Percentiles rank a stretch among this genome's conserved stretches.
These are phyloP conservation scores for Phytophthora melonis DNA, from an alignment of 352 stramenopile genomes.

Conservation along the genomic window DNA sequence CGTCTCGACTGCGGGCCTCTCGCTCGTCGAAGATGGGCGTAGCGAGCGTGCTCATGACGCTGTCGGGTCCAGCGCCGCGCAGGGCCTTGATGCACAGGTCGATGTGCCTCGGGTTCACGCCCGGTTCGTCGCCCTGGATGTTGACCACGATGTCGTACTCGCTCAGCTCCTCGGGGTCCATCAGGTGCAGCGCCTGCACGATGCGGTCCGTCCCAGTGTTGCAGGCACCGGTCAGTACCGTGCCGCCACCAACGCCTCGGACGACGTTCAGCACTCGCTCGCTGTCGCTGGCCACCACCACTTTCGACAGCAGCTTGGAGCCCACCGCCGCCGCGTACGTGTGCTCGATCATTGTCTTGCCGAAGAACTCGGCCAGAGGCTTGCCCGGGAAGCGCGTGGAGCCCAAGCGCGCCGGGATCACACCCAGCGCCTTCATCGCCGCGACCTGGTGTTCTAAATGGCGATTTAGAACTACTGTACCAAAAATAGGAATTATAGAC, in stretches of 20 bases:
- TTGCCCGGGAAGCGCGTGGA: slow-evolving; percentile 85
- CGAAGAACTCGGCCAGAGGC: slow-evolving; percentile 81
- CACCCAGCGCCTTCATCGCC: slow-evolving; percentile 70
- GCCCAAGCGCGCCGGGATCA: slow-evolving; percentile 80
- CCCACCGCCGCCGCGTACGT: slow-evolving; percentile 70
- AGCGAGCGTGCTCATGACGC: slow-evolving; percentile 83
- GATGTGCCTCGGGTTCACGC: slow-evolving; percentile 82
- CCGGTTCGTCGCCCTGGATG: slow-evolving; percentile 86
- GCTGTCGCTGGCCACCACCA: slow-evolving; percentile 87
- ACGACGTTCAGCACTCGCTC: slow-evolving; percentile 62
- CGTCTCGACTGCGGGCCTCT: slow-evolving; percentile 64
- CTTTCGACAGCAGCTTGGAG: slow-evolving; percentile 64
- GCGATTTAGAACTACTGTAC: background rate
- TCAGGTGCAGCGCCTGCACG: slow-evolving; percentile 61
- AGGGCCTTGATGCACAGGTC: slow-evolving; percentile 73
- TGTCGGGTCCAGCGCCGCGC: slow-evolving; percentile 47
- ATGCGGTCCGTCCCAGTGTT: slow-evolving; percentile 82
- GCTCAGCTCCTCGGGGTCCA: slow-evolving; percentile 51
- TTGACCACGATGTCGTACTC: slow-evolving; percentile 86
- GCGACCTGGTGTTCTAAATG: slow-evolving; percentile 3
- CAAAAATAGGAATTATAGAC: slow-evolving; percentile 4
- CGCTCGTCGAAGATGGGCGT: slow-evolving; percentile 68
- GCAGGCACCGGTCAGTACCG: slow-evolving; percentile 74
- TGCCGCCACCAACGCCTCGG: slow-evolving; percentile 46
- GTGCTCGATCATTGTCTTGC: slow-evolving; percentile 87